Evolutionary conservation across 305 asterid genomes (phyloP), one percentile per base, ranked within the genome.

Genomic region (Lippia alba): DNA sequence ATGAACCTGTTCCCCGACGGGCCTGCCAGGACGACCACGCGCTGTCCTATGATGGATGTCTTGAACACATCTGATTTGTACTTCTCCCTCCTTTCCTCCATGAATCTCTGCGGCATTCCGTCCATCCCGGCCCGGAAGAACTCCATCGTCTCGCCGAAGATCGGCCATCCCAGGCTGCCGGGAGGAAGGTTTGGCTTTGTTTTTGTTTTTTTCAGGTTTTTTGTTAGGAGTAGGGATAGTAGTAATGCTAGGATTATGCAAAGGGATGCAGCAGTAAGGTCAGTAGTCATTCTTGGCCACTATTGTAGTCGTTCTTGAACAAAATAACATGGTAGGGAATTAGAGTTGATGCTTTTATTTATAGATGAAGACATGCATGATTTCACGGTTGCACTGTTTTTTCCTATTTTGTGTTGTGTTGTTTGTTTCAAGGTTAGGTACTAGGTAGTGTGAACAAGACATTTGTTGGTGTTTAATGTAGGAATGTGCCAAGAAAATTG

Each of bases 151-250:
- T 89, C 96, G 3, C 96, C 96, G 8, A 87, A 64, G 10, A 89
- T 18, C 3, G 93, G 96, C 87, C 89, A 86, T 1, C 96, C 93
- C 0, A 64, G 77, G 76, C 79, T 80, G 24, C 93, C 96, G 0
- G 91, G 91, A 55, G 96, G 96, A 54, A 85, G 88, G 53, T 77
- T 83, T 54, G 53, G 39, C 20, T 36, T 64, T 53, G 45, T 69
- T 18, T 10, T 16, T 5, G 61, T 45, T 24, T 36, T 36, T 36
- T 4, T 36, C 5, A 36, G 41, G 9, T 36, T 36, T 36, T 36
- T 8, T 36, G 69, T 2, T n/a, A 72, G 20, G 3, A 74, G 36
- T 51, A 70, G 40, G 32, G 32, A 53, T 39, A 69, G 8, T 9
- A 67, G 12, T 51, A 69, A 12, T 60, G 70, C 61, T 11, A 72